phyloP scores from a whole-genome alignment of 2,329 filamentous ascomycete genomes.

The Pseudocercospora macadamiae region DNA sequence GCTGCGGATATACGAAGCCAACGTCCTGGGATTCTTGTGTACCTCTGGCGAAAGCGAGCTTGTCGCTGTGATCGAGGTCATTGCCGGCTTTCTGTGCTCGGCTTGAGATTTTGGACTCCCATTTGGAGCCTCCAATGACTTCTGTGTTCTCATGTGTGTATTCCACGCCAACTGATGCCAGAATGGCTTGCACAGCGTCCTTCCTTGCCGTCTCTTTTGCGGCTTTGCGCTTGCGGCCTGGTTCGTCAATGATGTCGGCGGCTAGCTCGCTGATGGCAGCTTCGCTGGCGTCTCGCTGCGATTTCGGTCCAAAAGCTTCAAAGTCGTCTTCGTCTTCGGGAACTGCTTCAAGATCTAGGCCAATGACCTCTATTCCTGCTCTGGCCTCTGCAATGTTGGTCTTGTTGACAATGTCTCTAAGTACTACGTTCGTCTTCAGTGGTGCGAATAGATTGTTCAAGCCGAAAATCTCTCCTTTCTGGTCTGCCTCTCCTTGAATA shows the following conservation, averaged over 20 bases:
- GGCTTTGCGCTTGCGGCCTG: slow-evolving; percentile 39
- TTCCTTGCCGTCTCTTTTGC: slow-evolving; percentile 46
- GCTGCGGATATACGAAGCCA: not conserved
- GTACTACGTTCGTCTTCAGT: slow-evolving; percentile 74
- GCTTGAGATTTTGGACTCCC: slow-evolving; percentile 83
- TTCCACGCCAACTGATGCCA: slow-evolving; percentile 83
- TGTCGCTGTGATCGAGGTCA: slow-evolving; percentile 54
- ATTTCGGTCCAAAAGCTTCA: slow-evolving; percentile 46
- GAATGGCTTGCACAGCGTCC: slow-evolving; percentile 85
- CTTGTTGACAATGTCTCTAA: slow-evolving; percentile 97
- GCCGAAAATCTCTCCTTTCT: slow-evolving; percentile 94
- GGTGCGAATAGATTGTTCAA: slow-evolving; percentile 84
- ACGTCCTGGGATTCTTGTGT: slow-evolving; percentile 51
- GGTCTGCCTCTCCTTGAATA: slow-evolving; percentile 78
- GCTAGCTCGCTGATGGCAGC: slow-evolving; percentile 75
- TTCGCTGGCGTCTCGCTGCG: slow-evolving; percentile 54
- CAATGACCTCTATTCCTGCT: slow-evolving; percentile 78
- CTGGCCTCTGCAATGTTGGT: slow-evolving; percentile 94
- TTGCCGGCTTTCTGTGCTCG: slow-evolving; percentile 68
- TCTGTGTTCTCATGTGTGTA: slow-evolving; percentile 98
- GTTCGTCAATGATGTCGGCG: slow-evolving; percentile 55
- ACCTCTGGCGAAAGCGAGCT: slow-evolving; percentile 38
- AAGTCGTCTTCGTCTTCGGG: slow-evolving; percentile 53
- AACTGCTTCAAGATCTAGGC: slow-evolving; percentile 73
- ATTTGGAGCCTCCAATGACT: slow-evolving; percentile 86